Evolutionary conservation across 805 yeast genomes (phyloP).

Genomic region (Tetrapisispora iriomotensis): DNA sequence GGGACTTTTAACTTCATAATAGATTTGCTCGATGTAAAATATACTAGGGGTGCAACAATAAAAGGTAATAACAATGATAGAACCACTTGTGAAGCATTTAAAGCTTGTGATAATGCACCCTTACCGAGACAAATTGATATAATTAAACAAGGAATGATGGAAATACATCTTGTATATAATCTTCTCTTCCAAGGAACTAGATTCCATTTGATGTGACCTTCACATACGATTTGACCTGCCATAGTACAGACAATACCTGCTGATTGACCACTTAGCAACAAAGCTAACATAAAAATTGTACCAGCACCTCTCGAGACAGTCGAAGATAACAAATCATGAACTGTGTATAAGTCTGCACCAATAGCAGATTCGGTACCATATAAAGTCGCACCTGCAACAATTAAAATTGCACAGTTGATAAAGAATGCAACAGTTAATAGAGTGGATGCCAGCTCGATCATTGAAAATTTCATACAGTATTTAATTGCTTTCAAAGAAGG

Average conservation of each 20-base stretch:
- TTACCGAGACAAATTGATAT: conserved; percentile 67
- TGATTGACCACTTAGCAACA: conserved; percentile 76
- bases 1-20: conserved; percentile 53
- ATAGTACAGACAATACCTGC: conserved; percentile 92
- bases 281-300: conserved; percentile 72
- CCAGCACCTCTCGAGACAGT: conserved; percentile 72
- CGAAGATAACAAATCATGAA: conserved; percentile 51
- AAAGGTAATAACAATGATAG: conserved; percentile 76
- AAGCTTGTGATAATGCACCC: conserved; percentile 57
- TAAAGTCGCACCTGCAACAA: conserved; percentile 73
- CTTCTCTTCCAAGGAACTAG: conserved; percentile 74
- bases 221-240: conserved; percentile 87
- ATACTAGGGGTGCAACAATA: conserved; percentile 74
- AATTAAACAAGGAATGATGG: conserved; percentile 71
- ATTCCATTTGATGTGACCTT: conserved; percentile 81
- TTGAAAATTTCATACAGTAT: conserved; percentile 62
- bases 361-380: conserved; percentile 60
- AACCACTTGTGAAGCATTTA: conserved; percentile 81
- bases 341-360: conserved; percentile 74
- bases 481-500: conserved; percentile 69
- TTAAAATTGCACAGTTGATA: conserved; percentile 73
- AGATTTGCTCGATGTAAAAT: conserved; percentile 60
- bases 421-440: conserved; percentile 74
- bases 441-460: conserved; percentile 59
- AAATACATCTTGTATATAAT: conserved; percentile 62